A percentile compares a stretch with the other conserved stretches of the same genome.
Conservation (phyloP, 495 filamentous ascomycete genomes). For the Xylaria bambusicola region DNA sequence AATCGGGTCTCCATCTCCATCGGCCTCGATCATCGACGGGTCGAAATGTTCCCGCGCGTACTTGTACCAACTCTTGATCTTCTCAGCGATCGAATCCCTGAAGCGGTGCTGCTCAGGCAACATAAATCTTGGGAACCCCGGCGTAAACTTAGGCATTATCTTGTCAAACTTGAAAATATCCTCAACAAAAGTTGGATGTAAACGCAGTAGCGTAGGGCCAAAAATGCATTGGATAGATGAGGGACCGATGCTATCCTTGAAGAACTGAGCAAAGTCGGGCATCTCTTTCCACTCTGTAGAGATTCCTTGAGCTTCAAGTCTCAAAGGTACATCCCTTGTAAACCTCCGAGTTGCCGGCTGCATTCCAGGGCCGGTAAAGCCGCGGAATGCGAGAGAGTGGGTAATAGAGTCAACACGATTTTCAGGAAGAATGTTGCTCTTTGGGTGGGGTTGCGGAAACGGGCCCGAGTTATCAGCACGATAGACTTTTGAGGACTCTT, state of each 20-base stretch:
- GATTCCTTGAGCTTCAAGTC: slow-evolving; percentile 6
- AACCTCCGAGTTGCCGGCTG: not conserved
- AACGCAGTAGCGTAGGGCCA: slow-evolving; percentile 1
- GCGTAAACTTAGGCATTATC: slow-evolving; percentile 1
- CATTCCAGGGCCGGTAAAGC: slow-evolving; percentile 4
- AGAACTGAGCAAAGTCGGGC: slow-evolving; percentile 12
- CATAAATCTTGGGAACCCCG: slow-evolving; percentile 3
- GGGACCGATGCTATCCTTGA: slow-evolving; percentile 5
- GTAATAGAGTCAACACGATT: slow-evolving; percentile 10
- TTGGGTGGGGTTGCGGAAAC: slow-evolving; percentile 3
- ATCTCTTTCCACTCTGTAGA: slow-evolving; percentile 11
- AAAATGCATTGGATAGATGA: slow-evolving; percentile 10
- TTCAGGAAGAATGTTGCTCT: slow-evolving; percentile 5
- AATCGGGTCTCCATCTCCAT: slow-evolving; percentile 14
- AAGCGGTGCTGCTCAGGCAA: slow-evolving; percentile 5
- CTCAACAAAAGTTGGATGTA: slow-evolving; percentile 9
- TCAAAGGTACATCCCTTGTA: not conserved
- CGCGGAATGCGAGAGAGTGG: not conserved
- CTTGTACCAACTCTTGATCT: slow-evolving; percentile 14
- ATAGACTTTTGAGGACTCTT: slow-evolving; percentile 6
- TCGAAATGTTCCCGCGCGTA: slow-evolving; percentile 11
- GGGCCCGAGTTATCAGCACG: slow-evolving; percentile 12
- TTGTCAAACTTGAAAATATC: slow-evolving; percentile 12
- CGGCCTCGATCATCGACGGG: slow-evolving; percentile 1
- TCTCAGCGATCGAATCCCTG: not conserved